Evolutionary conservation across 1,139 yeast species (phyloP), one percentile per base, ranked within the genome.

Genomic region (Candida gigantensis): DNA sequence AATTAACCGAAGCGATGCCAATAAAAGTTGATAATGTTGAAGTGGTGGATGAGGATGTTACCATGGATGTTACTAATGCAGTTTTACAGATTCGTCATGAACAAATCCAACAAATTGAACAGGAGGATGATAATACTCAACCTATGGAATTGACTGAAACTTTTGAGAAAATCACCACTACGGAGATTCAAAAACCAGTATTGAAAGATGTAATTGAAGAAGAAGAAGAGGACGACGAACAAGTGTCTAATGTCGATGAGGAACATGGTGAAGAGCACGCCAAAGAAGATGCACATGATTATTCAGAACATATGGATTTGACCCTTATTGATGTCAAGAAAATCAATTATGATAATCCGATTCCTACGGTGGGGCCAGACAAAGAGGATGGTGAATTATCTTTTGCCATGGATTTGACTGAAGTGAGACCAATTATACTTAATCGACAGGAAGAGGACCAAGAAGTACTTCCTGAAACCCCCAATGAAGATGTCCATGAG

Each of bases 141-240:
- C 41, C 43, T n/a, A 49, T 46, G 51, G 52, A 49, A 23, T 21
- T 49, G 16, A 49, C 53, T 14, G 46, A 50, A 35, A 34, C 48
- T 14, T 24, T 45, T 4, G 37, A 40, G 5, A 36, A 26, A 9
- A 29, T 35, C 1, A 23, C 30, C 7, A 9, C 27, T 14, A 18
- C 9, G 12, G 13, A 4, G 3, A 35, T 25, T 21, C 30, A 26
- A 11, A 26, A 27, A 17, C 35, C 35, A 3, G 35, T 32, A 11
- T 13, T 32, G 10, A 15, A 16, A 6, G 35, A 32, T 15, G 23
- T 17, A 6, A 11, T n/a, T 24, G 28, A 31, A 31, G 24, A 19
- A 8, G 28, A 12, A 10, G 28, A n/a, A 13, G 8, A 18, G 18
- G 24, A 24, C 5, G 19, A 18, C 5, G 19, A 27, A 23, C 25